Percentiles rank a stretch among this genome's conserved stretches.
phyloP scores from a whole-genome alignment of 805 yeast genomes.

The Zygosaccharomyces pseudorouxii region DNA sequence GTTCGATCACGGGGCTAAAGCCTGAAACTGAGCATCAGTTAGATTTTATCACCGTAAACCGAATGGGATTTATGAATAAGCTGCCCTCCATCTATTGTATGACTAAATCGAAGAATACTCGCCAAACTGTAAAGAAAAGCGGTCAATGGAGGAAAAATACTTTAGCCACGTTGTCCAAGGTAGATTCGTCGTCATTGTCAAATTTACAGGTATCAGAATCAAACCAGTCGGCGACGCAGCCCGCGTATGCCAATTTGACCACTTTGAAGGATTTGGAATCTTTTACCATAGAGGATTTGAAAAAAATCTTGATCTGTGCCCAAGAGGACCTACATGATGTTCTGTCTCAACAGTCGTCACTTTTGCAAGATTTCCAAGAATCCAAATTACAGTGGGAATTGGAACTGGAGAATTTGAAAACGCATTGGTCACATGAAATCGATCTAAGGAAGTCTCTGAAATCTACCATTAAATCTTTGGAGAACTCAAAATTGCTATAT shows the following conservation, averaged over 20 bases:
- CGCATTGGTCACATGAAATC: slow-evolving; percentile 33
- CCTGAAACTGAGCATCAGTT: slow-evolving; percentile 30
- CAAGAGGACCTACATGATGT: slow-evolving; percentile 36
- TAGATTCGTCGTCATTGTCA: slow-evolving; percentile 2
- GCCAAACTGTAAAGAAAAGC: slow-evolving; percentile 15
- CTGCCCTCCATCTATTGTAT: slow-evolving; percentile 31
- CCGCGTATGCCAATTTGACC: slow-evolving; percentile 29
- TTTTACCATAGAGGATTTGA: slow-evolving; percentile 32
- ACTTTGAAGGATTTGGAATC: slow-evolving; percentile 29
- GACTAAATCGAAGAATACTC: slow-evolving; percentile 19
- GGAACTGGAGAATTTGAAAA: slow-evolving; percentile 30
- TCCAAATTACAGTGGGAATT: slow-evolving; percentile 26
- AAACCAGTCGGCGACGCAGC: slow-evolving; percentile 7
- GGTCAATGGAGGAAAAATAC: slow-evolving; percentile 27
- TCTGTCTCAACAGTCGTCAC: slow-evolving; percentile 24
- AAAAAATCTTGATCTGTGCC: slow-evolving; percentile 31
- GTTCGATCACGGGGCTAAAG: slow-evolving; percentile 27
- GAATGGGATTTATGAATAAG: slow-evolving; percentile 33
- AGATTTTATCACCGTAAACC: slow-evolving; percentile 34
- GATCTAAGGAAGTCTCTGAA: slow-evolving; percentile 32
- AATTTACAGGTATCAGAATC: neutral
- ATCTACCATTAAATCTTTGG: slow-evolving; percentile 34
- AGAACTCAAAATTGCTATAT: slow-evolving; percentile 31
- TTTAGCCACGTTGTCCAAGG: slow-evolving; percentile 6
- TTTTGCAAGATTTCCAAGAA: slow-evolving; percentile 31